Evolutionary conservation across 2,329 filamentous ascomycete genomes (phyloP), one percentile per base, ranked within the genome.

Genomic region (Ascochyta clinopodiicola): DNA sequence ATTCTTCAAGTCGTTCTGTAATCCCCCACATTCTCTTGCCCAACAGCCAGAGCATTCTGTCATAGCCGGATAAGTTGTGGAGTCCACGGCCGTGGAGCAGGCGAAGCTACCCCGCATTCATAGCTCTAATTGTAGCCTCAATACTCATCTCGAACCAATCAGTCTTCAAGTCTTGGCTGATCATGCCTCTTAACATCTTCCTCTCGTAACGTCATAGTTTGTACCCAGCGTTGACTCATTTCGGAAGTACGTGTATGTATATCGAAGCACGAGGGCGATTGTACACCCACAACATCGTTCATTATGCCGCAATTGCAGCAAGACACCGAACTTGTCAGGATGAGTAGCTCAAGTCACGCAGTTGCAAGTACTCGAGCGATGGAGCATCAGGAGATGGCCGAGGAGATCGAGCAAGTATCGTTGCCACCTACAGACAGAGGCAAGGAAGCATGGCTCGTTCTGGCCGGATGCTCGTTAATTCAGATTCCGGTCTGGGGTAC

Each of bases 401-500:
- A 37, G 19, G 62, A 62, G 35, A 66, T 64, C 24, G 60, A 67
- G 40, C 61, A 63, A 34, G 19, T 34, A 6, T 43, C 49, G 19
- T 29, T 61, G 9, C 57, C 62, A 17, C 62, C 62, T 3, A 57
- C 56, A 2, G 66, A 67, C 32, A 62, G 58, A 10, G 66, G 64
- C 12, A 57, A 56, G 37, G 55, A 58, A 6, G 63, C 64, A 25
- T 69, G 64, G 64, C 55, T 69, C 19, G 56, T 67, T 13, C 29
- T 69, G n/a, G 62, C 62, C 15, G 63, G 62, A 15, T 66, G 57
- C 40, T 62, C 58, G 31, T 40, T 69, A 17, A 64, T 69, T 25
- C 60, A 67, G 46, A 53, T 56, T 31, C 65, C 65, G 6, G 62
- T 69, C 29, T 67, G 63, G 62, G 62, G 62, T 67, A 64, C 25